Conservation (phyloP, 2,329 filamentous ascomycete species). For the Alternaria ventricosa region DNA sequence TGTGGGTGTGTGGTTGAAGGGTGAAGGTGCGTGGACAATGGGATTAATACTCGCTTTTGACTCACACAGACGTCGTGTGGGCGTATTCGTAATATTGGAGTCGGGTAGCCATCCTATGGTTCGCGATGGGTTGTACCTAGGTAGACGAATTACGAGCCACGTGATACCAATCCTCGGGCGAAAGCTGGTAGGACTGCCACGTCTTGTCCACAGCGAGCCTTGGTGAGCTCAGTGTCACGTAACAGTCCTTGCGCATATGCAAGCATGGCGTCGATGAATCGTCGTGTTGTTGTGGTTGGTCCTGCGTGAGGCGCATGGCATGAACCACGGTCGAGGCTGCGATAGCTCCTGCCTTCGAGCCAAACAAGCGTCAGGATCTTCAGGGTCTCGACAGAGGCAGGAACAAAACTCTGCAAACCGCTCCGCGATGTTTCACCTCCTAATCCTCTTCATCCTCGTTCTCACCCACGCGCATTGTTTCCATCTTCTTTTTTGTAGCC, state of each 20-base stretch:
- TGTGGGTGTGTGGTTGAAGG: background rate
- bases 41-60: background rate
- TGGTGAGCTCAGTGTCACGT: background rate
- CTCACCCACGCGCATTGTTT: background rate
- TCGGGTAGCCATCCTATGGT: background rate
- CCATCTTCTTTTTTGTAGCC: background rate
- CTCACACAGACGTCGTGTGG: background rate
- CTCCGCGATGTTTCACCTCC: background rate
- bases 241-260: background rate
- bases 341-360: background rate
- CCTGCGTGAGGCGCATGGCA: background rate
- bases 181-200: background rate
- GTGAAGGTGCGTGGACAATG: background rate
- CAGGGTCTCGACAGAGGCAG: background rate
- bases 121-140: background rate
- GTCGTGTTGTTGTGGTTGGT: background rate
- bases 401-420: background rate
- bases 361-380: background rate
- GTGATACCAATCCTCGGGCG: background rate
- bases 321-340: background rate
- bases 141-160: background rate
- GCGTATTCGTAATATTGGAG: background rate
- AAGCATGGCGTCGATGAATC: background rate
- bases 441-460: background rate
- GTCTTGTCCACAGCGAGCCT: background rate